Base-by-base conservation (phyloP, 257 asterid species). In the Penstemon eatonii region DNA sequence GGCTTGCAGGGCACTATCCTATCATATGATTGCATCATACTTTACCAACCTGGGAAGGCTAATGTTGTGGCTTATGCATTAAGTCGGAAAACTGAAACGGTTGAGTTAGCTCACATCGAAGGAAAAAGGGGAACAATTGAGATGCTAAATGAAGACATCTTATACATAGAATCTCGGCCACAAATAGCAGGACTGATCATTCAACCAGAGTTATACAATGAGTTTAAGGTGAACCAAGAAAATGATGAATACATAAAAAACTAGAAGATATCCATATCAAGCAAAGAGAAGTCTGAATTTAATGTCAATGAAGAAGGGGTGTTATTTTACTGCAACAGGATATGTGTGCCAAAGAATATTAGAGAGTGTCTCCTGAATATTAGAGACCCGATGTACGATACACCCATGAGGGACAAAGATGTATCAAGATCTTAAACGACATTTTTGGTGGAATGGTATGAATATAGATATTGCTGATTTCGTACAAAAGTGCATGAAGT, bases 391-490 rank as follows among this genome's bases (percentile, higher is more conserved):
- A 49, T 49, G 3, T 18, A 46, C 5, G 11, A n/a, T 46, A 46
- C 52, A 46, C 11, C 52, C 5, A 2, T 9, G 52, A 46, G 52
- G 52, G 1, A 46, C n/a, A n/a, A n/a, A n/a, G n/a, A n/a, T n/a
- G n/a, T n/a, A n/a, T n/a, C 52, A 46, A 4, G 54, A 49, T 10
- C 1, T 49, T 12, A 49, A 49, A 49, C 54, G n/a, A 13, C 2
- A 50, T 10, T 47, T 47, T 25, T 49, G 60, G 70, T 65, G 70
- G 60, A 38, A 18, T 6, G 33, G 40, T 3, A 65, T 65, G 70
- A 65, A 65, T 9, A 50, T 18, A 3, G 36, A 50, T 2, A n/a
- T 65, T 4, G 60, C 60, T 0, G 60, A 25, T 13, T 65, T 25
- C 33, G 59, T 65, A 0, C 18, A 10, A 2, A 50, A 38, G 19